Percentiles rank a stretch among this genome's conserved stretches.
These are phyloP conservation scores for Solanum pimpinellifolium DNA, from an alignment of 257 asterid genomes.

Conservation along the genomic window DNA sequence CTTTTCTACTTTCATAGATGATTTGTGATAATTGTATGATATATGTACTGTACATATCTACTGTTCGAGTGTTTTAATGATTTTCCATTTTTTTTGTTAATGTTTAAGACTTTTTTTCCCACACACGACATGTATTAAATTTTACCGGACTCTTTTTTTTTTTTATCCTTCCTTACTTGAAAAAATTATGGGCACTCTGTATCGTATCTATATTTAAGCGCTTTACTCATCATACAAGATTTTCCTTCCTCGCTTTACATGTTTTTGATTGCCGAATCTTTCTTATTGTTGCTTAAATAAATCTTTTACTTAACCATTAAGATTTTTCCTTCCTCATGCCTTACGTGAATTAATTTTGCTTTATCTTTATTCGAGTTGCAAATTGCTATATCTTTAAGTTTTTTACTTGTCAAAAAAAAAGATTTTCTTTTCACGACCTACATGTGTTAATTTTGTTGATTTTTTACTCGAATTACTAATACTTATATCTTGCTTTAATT, in stretches of 20 bases:
- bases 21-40: not conserved
- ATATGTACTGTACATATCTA: not conserved
- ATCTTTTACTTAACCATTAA: not conserved
- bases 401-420: not conserved
- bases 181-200: not conserved
- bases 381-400: not conserved
- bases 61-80: not conserved
- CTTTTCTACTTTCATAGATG: not conserved
- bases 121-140: not conserved
- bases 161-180: not conserved
- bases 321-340: not conserved
- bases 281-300: not conserved
- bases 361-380: not conserved
- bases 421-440: not conserved
- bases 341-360: not conserved
- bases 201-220: not conserved
- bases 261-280: not conserved
- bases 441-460: too few species aligned
- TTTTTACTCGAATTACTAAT: not conserved
- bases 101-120: not conserved
- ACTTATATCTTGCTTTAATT: not conserved
- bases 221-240: not conserved
- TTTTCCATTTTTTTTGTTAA: not conserved
- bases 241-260: not conserved
- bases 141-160: not conserved